A percentile compares a stretch with the other conserved stretches of the same genome.
Evolutionary conservation across 1,284 basidiomycete species (phyloP).

Genomic region (Peniophora sp.): DNA sequence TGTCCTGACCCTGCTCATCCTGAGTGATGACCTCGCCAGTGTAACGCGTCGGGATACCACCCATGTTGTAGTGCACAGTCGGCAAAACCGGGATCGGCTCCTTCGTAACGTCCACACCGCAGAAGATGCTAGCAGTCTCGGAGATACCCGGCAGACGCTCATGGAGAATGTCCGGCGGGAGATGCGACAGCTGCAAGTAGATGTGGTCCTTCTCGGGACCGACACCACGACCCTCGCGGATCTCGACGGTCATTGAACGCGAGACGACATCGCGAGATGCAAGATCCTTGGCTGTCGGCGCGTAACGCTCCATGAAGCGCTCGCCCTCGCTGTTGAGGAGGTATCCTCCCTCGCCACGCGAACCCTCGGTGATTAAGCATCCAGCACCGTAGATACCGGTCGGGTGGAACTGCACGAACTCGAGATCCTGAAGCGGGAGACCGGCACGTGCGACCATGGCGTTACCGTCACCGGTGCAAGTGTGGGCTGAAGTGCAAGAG

Average conservation of each 20-base stretch:
- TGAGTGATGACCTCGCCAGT: slow-evolving; percentile 93
- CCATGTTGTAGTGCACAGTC: slow-evolving; percentile 98
- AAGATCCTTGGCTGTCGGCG: slow-evolving; percentile 98
- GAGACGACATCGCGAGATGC: slow-evolving; percentile 99
- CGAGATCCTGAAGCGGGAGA: slow-evolving; percentile 93
- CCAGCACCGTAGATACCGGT: slow-evolving; percentile 99
- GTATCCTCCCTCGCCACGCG: slow-evolving; percentile 99
- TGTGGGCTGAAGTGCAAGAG: slow-evolving; percentile 98
- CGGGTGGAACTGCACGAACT: slow-evolving; percentile 99
- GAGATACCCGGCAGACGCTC: slow-evolving; percentile 99
- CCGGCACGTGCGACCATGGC: slow-evolving; percentile 98
- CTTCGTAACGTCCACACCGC: slow-evolving; percentile 99
- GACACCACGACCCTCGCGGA: slow-evolving; percentile 98
- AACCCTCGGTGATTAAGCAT: slow-evolving; percentile 98
- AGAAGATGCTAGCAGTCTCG: slow-evolving; percentile 98
- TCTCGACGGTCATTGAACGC: slow-evolving; percentile 98
- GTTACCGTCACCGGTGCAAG: slow-evolving; percentile 98
- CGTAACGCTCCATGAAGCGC: slow-evolving; percentile 99
- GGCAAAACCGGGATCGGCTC: slow-evolving; percentile 97
- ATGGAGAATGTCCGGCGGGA: slow-evolving; percentile 93
- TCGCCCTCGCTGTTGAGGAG: slow-evolving; percentile 98
- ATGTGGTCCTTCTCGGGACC: slow-evolving; percentile 98
- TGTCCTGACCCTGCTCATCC: slow-evolving; percentile 85
- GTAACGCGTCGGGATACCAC: slow-evolving; percentile 98
- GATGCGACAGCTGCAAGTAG: slow-evolving; percentile 95